These are phyloP conservation scores for Lactarius tabidus DNA, from an alignment of 768 basidiomycete species.

Conservation along the genomic window DNA sequence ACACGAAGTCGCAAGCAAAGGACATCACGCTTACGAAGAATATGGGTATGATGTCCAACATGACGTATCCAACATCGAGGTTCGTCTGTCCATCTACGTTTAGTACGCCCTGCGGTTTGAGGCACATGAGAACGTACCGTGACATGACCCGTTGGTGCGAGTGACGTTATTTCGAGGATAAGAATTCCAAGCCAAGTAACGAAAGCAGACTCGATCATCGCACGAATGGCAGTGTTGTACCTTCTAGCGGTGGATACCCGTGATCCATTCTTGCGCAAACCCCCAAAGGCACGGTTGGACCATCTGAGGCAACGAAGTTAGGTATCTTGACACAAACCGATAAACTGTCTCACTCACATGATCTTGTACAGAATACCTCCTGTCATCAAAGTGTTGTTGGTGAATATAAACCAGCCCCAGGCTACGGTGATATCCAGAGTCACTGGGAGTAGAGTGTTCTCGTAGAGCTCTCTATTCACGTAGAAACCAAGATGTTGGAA, in stretches of 20 bases:
- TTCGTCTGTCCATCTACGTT: neutral
- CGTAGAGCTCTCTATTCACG: slow-evolving; percentile 16
- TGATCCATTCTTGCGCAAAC: neutral
- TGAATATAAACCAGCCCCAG: slow-evolving; percentile 31
- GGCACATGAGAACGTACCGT: slow-evolving; percentile 16
- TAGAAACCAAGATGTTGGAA: slow-evolving; percentile 26
- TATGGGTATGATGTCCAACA: slow-evolving; percentile 7
- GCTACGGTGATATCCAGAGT: slow-evolving; percentile 27
- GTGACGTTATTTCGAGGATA: slow-evolving; percentile 25
- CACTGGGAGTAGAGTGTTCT: slow-evolving; percentile 20
- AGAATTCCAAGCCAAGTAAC: slow-evolving; percentile 31
- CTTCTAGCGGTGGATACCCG: neutral
- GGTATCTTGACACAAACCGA: neutral
- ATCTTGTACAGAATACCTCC: slow-evolving; percentile 28
- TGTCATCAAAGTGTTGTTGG: slow-evolving; percentile 27
- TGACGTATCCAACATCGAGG: slow-evolving; percentile 2
- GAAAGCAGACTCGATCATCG: slow-evolving; percentile 28
- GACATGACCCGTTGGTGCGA: slow-evolving; percentile 26
- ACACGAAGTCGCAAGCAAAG: too few relatives aligned
- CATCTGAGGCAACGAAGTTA: neutral
- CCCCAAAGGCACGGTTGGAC: neutral
- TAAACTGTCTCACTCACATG: slow-evolving; percentile 17
- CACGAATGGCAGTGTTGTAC: slow-evolving; percentile 18
- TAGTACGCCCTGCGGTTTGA: neutral
- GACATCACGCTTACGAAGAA: slow-evolving; percentile 13